phyloP scores from a whole-genome alignment of 2,329 filamentous ascomycete genomes.

The Chalaropsis thielavioides region DNA sequence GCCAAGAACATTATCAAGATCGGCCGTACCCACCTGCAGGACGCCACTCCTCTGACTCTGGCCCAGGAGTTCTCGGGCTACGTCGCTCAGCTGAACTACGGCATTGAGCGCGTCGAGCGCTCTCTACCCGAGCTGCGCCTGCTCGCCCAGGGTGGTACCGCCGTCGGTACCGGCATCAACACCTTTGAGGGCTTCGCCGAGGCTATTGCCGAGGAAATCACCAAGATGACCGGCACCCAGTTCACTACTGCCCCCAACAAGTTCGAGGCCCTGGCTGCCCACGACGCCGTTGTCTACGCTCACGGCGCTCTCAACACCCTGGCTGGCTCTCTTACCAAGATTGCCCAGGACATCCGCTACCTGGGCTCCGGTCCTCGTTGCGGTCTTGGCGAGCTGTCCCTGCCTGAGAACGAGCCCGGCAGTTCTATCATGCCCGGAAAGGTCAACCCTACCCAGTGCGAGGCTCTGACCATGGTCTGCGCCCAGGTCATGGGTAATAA shows the following conservation, averaged over 20 bases:
- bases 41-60: conserved; percentile 87
- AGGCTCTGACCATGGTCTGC: conserved; percentile 95
- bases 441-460: conserved; percentile 97
- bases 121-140: conserved; percentile 71
- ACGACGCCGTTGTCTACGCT: conserved; percentile 91
- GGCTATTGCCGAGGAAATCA: conserved; percentile 79
- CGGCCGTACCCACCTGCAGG: conserved; percentile 90
- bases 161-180: conserved; percentile 94
- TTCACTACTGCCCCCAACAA: conserved; percentile 98
- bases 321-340: conserved; percentile 85
- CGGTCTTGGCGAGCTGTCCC: conserved; percentile 79
- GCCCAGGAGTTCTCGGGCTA: conserved; percentile 98
- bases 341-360: conserved; percentile 95
- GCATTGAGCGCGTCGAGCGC: conserved; percentile 73
- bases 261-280: conserved; percentile 90
- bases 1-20: conserved; percentile 93
- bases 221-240: conserved; percentile 78
- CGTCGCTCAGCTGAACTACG: conserved; percentile 82
- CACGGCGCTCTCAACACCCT: conserved; percentile 88
- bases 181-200: conserved; percentile 93
- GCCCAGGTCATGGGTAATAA: conserved; percentile 97
- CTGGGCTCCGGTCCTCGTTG: conserved; percentile 91
- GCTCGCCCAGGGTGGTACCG: conserved; percentile 89
- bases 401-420: conserved; percentile 96
- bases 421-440: conserved; percentile 99